Conservation (phyloP, 345 rosid genomes). For the Clarkia xantiana region DNA sequence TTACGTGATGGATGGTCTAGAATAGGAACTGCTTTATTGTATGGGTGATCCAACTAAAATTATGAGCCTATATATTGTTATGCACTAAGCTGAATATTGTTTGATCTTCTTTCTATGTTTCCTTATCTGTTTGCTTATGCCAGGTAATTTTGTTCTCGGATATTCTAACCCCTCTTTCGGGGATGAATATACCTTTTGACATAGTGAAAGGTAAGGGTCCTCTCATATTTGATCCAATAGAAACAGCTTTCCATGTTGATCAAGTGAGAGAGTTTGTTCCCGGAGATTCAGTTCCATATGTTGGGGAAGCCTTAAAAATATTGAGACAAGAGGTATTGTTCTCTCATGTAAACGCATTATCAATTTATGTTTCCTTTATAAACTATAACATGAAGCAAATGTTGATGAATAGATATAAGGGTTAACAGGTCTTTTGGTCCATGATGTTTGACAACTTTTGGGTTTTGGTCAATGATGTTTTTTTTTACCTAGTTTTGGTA, state of each 20-base stretch:
- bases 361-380: too few relatives aligned
- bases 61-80: background rate
- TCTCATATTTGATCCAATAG: slow-evolving; percentile 66
- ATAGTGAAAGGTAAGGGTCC: slow-evolving; percentile 97
- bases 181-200: slow-evolving; percentile 98
- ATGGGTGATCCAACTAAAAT: background rate
- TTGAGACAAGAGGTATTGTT: slow-evolving; percentile 63
- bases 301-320: slow-evolving; percentile 83
- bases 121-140: slow-evolving; percentile 5
- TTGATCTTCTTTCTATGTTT: slow-evolving; percentile 2
- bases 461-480: too few relatives aligned
- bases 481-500: too few relatives aligned
- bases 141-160: slow-evolving; percentile 97
- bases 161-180: slow-evolving; percentile 92
- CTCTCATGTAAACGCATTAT: background rate
- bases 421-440: too few relatives aligned
- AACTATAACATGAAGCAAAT: too few relatives aligned
- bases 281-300: slow-evolving; percentile 80
- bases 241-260: slow-evolving; percentile 53
- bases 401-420: too few relatives aligned
- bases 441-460: too few relatives aligned
- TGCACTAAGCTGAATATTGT: background rate
- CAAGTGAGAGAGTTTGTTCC: slow-evolving; percentile 77
- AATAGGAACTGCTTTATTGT: background rate
- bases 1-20: background rate